Percentiles rank a stretch among this genome's conserved stretches.
Evolutionary conservation across 2,329 filamentous ascomycete genomes (phyloP).

Genomic region (Trichoderma sp.): DNA sequence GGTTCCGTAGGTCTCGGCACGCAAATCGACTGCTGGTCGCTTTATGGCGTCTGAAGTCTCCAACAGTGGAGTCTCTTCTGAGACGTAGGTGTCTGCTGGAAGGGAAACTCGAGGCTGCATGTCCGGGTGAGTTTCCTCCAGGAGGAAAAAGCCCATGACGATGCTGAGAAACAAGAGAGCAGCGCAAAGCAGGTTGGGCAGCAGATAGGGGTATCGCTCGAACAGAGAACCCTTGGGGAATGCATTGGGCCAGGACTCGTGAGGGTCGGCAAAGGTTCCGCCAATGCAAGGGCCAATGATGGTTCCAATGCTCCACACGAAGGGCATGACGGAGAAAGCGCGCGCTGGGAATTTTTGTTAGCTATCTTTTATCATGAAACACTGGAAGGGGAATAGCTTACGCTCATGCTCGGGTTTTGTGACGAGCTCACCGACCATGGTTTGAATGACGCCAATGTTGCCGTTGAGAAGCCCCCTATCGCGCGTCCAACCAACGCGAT

Average conservation of each 20-base stretch:
- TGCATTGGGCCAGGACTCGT: slow-evolving; percentile 67
- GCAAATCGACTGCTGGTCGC: slow-evolving; percentile 70
- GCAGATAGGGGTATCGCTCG: slow-evolving; percentile 77
- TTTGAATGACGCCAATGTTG: slow-evolving; percentile 88
- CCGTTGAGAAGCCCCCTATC: slow-evolving; percentile 84
- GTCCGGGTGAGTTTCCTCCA: slow-evolving; percentile 88
- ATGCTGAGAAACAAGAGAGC: slow-evolving; percentile 76
- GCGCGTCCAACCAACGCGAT: slow-evolving; percentile 74
- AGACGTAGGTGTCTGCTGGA: slow-evolving; percentile 52
- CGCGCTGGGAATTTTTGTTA: slow-evolving; percentile 55
- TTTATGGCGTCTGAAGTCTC: slow-evolving; percentile 74
- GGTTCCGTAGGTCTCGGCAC: slow-evolving; percentile 78
- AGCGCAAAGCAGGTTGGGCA: slow-evolving; percentile 87
- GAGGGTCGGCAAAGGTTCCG: slow-evolving; percentile 80
- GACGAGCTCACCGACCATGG: slow-evolving; percentile 88
- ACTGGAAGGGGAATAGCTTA: slow-evolving; percentile 49
- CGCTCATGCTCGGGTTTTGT: slow-evolving; percentile 83
- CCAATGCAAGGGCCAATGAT: slow-evolving; percentile 89
- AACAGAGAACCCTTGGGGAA: slow-evolving; percentile 73
- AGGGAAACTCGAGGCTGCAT: slow-evolving; percentile 60
- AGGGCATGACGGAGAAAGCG: slow-evolving; percentile 90
- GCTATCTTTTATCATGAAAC: neutral
- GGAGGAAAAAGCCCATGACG: slow-evolving; percentile 73
- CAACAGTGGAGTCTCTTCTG: slow-evolving; percentile 72
- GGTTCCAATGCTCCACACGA: slow-evolving; percentile 88